Evolutionary conservation across 352 stramenopile genomes (phyloP).

Genomic region (Globisporangium solare): DNA sequence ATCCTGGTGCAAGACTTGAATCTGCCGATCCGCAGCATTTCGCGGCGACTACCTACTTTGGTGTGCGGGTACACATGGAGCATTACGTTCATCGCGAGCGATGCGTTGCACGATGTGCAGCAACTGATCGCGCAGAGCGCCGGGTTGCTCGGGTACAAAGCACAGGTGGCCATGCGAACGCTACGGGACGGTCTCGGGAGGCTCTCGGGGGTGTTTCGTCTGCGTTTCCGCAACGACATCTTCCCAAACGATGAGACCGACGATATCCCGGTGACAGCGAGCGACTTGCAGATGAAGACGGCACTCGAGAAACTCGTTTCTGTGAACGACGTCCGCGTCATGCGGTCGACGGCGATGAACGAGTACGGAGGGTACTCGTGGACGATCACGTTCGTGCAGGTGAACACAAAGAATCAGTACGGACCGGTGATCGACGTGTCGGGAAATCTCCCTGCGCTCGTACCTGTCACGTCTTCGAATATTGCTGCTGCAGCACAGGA

Average conservation of each 20-base stretch:
- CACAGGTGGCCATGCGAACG: constrained; percentile 40
- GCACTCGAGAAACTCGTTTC: constrained; percentile 71
- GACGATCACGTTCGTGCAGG: constrained; percentile 76
- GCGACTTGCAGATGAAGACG: constrained; percentile 41
- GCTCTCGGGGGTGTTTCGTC: constrained; percentile 60
- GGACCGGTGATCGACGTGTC: constrained; percentile 61
- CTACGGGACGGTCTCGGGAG: constrained; percentile 54
- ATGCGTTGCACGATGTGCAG: constrained; percentile 57
- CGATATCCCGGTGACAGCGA: constrained; percentile 59
- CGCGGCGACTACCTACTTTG: constrained; percentile 25
- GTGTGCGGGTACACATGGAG: constrained; percentile 68
- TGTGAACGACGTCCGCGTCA: constrained; percentile 58
- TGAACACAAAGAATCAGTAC: constrained; percentile 76
- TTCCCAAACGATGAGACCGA: constrained; percentile 73
- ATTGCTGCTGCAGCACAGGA: constrained; percentile 19
- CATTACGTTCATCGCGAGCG: constrained; percentile 69
- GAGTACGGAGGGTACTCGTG: constrained; percentile 75
- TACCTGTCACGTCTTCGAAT: constrained; percentile 31
- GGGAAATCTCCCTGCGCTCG: constrained; percentile 60
- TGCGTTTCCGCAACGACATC: constrained; percentile 64
- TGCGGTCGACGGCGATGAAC: constrained; percentile 65
- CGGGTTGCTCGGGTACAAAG: constrained; percentile 54
- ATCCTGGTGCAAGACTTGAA: constrained; percentile 67
- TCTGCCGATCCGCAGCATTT: constrained; percentile 50
- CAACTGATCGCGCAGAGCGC: constrained; percentile 45